Percentiles rank a stretch among this genome's conserved stretches.
Conservation (phyloP, 2,329 filamentous ascomycete species). For the Aspergillus awamori region DNA sequence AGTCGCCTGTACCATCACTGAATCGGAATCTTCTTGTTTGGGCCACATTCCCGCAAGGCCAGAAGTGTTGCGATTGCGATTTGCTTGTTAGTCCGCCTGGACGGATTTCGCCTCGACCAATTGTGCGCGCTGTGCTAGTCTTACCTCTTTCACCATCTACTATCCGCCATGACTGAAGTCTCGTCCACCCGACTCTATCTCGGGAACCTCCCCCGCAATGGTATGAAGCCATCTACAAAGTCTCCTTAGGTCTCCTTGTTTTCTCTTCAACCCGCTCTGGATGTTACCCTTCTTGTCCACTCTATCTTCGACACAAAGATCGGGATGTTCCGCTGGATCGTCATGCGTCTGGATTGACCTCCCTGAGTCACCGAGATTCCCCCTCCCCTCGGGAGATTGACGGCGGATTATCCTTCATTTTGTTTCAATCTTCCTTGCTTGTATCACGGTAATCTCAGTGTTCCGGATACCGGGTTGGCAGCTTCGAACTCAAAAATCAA, state of each 20-base stretch:
- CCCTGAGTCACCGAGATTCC: conserved; percentile 12
- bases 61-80: not conserved
- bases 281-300: conserved; percentile 18
- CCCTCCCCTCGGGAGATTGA: conserved; percentile 4
- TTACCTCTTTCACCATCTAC: not conserved
- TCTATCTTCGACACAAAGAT: conserved; percentile 13
- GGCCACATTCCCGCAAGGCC: conserved; percentile 2
- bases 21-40: conserved; percentile 6
- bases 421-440: conserved; percentile 4
- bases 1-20: conserved; percentile 1
- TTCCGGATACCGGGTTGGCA: conserved; percentile 20
- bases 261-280: conserved; percentile 24
- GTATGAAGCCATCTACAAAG: conserved; percentile 60
- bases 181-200: conserved; percentile 94
- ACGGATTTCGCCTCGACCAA: conserved; percentile 7
- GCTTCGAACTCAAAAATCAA: conserved; percentile 15
- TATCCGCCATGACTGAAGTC: conserved; percentile 72
- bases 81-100: conserved; percentile 8
- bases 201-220: conserved; percentile 94
- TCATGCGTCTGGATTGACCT: conserved; percentile 17
- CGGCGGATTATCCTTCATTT: conserved; percentile 13
- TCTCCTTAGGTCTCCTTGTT: conserved; percentile 25
- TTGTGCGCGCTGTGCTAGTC: conserved; percentile 5
- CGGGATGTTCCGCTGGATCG: conserved; percentile 21
- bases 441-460: not conserved